Percentiles rank a stretch among this genome's conserved stretches.
These are phyloP conservation scores for Eleusine coracana DNA, from an alignment of 176 grass and related monocot genomes.

Conservation along the genomic window DNA sequence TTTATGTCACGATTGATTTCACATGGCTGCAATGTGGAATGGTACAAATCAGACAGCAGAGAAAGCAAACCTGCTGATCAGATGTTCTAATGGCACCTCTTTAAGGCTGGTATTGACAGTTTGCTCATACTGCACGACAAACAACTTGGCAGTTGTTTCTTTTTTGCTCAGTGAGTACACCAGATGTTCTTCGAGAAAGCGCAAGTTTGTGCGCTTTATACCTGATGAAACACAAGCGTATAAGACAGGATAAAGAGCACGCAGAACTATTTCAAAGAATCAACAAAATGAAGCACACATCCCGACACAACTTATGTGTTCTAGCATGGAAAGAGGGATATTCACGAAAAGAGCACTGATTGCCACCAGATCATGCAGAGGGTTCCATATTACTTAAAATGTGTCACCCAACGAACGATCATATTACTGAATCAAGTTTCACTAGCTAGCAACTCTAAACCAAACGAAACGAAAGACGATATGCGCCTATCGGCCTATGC, in stretches of 20 bases:
- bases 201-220: slow-evolving; percentile 34
- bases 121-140: slow-evolving; percentile 49
- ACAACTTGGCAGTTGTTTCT: slow-evolving; percentile 50
- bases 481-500: background rate
- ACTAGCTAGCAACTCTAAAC: background rate
- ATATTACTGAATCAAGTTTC: slow-evolving; percentile 10
- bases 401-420: background rate
- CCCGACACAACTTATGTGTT: background rate
- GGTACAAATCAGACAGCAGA: background rate
- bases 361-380: background rate
- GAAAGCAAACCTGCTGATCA: slow-evolving; percentile 57
- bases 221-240: slow-evolving; percentile 37
- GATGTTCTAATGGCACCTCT: slow-evolving; percentile 48
- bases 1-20: background rate
- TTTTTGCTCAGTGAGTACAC: slow-evolving; percentile 58
- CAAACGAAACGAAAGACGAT: background rate
- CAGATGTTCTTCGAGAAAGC: slow-evolving; percentile 47
- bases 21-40: slow-evolving; percentile 1
- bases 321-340: background rate
- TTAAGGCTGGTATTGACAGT: slow-evolving; percentile 12
- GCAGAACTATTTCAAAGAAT: background rate
- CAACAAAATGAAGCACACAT: slow-evolving; percentile 17
- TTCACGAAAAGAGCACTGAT: slow-evolving; percentile 14
- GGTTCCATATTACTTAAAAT: background rate
- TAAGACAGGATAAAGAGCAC: slow-evolving; percentile 3